A percentile compares a stretch with the other conserved stretches of the same genome.
These are phyloP conservation scores for Leptodontidium sp. DNA, from an alignment of 2,329 filamentous ascomycete species.

Conservation along the genomic window DNA sequence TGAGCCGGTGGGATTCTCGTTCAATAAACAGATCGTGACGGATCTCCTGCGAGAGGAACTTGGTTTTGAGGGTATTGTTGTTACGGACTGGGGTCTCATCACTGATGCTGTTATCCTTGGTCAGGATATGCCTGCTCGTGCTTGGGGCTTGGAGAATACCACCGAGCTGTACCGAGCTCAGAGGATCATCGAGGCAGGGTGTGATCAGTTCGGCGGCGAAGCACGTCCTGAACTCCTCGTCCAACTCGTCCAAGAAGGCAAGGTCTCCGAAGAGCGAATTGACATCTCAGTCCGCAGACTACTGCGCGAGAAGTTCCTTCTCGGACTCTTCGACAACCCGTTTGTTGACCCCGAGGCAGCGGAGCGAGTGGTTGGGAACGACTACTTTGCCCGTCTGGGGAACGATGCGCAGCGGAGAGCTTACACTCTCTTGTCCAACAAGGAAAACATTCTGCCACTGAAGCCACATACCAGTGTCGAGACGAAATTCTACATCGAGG, in stretches of 20 bases:
- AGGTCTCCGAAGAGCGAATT: neutral
- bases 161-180: neutral
- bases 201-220: constrained; percentile 14
- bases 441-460: neutral
- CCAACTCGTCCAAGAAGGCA: neutral
- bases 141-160: neutral
- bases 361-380: neutral
- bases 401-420: constrained; percentile 2
- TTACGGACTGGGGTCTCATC: constrained; percentile 15
- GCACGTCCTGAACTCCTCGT: neutral
- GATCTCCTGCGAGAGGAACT: neutral
- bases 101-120: neutral
- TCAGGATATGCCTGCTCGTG: neutral
- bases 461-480: neutral
- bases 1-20: constrained; percentile 1
- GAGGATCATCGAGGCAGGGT: neutral
- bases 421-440: constrained; percentile 5
- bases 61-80: constrained; percentile 9
- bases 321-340: neutral
- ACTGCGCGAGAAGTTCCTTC: neutral
- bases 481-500: constrained; percentile 7
- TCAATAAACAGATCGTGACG: constrained; percentile 1
- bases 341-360: constrained; percentile 2
- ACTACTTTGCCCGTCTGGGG: neutral
- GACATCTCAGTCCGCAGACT: neutral